These are phyloP conservation scores for Tetracentron sinense DNA, from an alignment of 164 flowering plant genomes.

Conservation along the genomic window DNA sequence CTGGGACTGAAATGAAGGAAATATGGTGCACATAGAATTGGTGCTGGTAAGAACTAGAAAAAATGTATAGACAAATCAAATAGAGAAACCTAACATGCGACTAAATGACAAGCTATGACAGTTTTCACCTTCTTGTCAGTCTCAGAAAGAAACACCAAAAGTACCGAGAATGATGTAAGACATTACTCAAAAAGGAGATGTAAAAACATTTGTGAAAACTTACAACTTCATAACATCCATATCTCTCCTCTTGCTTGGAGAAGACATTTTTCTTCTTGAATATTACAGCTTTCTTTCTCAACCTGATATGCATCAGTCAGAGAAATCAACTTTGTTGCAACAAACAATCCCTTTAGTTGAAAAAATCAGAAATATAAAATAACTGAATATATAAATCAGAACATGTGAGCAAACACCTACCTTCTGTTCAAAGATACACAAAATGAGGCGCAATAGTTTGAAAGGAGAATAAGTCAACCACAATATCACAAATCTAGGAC, in stretches of 20 bases:
- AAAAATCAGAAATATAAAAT: not conserved
- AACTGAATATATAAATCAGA: not conserved
- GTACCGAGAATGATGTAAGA: not conserved
- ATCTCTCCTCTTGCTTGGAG: slow-evolving; percentile 54
- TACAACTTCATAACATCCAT: slow-evolving; percentile 59
- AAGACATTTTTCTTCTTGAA: slow-evolving; percentile 34
- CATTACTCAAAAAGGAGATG: not conserved
- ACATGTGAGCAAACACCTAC: not conserved
- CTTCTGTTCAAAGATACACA: not conserved
- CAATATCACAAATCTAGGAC: not conserved
- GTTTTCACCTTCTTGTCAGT: too few relatives aligned
- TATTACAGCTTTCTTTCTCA: slow-evolving; percentile 1
- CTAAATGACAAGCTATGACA: too few relatives aligned
- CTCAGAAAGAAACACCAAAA: too few relatives aligned
- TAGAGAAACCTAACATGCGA: too few relatives aligned
- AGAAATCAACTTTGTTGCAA: not conserved
- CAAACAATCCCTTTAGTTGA: not conserved
- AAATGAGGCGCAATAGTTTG: not conserved
- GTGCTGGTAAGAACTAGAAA: too few relatives aligned
- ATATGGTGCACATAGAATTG: too few relatives aligned
- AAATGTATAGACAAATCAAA: too few relatives aligned
- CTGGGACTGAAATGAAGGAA: not conserved
- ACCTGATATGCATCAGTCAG: slow-evolving; percentile 12
- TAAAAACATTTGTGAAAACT: slow-evolving; percentile 11
- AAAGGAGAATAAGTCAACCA: not conserved